Conservation (phyloP, 2,329 filamentous ascomycete genomes). For the Pestalotiopsis sp. region DNA sequence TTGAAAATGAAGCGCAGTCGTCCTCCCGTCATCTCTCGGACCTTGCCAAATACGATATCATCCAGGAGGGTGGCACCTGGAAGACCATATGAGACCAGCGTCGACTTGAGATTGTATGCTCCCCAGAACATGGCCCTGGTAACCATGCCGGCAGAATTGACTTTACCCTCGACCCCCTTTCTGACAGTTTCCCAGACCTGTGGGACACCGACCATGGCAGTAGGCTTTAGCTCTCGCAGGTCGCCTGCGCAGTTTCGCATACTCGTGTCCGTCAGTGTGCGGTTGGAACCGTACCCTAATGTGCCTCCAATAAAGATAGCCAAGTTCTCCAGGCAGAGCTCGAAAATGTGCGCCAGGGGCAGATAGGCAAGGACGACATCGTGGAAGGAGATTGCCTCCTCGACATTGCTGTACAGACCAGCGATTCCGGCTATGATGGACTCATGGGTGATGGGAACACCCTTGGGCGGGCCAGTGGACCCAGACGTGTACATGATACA, state of each 20-base stretch:
- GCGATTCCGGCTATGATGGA: conserved; percentile 82
- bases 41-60: conserved; percentile 84
- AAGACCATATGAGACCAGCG: conserved; percentile 60
- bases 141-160: conserved; percentile 72
- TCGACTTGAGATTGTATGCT: conserved; percentile 61
- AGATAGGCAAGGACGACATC: conserved; percentile 89
- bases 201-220: conserved; percentile 90
- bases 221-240: conserved; percentile 88
- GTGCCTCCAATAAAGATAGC: conserved; percentile 87
- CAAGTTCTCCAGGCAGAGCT: conserved; percentile 93
- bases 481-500: conserved; percentile 90
- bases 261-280: conserved; percentile 83
- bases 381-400: conserved; percentile 73
- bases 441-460: conserved; percentile 80
- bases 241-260: conserved; percentile 91
- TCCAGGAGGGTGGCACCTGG: conserved; percentile 75
- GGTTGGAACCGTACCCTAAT: conserved; percentile 89
- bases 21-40: conserved; percentile 88
- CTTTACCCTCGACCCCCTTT: conserved; percentile 85
- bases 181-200: conserved; percentile 97
- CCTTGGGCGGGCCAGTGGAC: conserved; percentile 87
- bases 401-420: conserved; percentile 78
- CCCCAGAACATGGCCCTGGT: conserved; percentile 78
- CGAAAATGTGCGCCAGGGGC: conserved; percentile 92
- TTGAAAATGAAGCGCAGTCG: conserved; percentile 89